A percentile compares a stretch with the other conserved stretches of the same genome.
Conservation (phyloP, 2,329 filamentous ascomycete genomes). For the Hansfordia pulvinata region DNA sequence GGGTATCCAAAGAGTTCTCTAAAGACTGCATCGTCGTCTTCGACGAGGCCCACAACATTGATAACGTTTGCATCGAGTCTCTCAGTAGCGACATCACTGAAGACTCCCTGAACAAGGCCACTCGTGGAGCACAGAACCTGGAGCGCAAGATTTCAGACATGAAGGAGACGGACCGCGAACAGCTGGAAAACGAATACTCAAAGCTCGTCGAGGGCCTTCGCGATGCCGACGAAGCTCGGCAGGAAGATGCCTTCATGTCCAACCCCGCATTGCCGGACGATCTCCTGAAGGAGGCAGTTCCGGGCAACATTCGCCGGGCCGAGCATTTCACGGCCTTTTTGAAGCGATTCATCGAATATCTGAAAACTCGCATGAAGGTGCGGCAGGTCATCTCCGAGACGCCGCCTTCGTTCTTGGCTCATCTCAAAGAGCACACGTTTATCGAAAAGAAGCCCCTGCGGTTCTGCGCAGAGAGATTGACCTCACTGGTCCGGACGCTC, state of each 20-base stretch:
- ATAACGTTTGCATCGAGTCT: constrained; percentile 98
- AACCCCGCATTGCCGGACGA: constrained; percentile 93
- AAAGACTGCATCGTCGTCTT: constrained; percentile 99
- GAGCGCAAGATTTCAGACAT: constrained; percentile 87
- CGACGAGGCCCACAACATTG: constrained; percentile 97
- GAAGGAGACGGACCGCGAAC: constrained; percentile 89
- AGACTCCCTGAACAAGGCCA: constrained; percentile 83
- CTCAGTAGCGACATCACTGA: constrained; percentile 94
- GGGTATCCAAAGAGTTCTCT: constrained; percentile 88
- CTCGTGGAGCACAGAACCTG: constrained; percentile 77
- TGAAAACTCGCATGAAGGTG: constrained; percentile 97
- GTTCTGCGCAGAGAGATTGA: constrained; percentile 90
- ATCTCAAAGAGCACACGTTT: constrained; percentile 90
- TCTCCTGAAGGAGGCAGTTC: constrained; percentile 86
- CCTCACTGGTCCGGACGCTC: constrained; percentile 84
- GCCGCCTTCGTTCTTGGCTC: constrained; percentile 80
- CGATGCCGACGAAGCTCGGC: constrained; percentile 75
- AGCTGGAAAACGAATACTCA: constrained; percentile 87
- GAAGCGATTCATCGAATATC: constrained; percentile 93
- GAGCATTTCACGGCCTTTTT: constrained; percentile 94
- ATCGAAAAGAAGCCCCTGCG: constrained; percentile 91
- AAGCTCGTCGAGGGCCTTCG: constrained; percentile 88
- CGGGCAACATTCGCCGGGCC: constrained; percentile 87
- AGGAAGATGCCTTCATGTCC: constrained; percentile 94
- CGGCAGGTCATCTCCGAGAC: constrained; percentile 96